Evolutionary conservation across 1,284 basidiomycete genomes (phyloP).

Genomic region (Ceratobasidium sp.): DNA sequence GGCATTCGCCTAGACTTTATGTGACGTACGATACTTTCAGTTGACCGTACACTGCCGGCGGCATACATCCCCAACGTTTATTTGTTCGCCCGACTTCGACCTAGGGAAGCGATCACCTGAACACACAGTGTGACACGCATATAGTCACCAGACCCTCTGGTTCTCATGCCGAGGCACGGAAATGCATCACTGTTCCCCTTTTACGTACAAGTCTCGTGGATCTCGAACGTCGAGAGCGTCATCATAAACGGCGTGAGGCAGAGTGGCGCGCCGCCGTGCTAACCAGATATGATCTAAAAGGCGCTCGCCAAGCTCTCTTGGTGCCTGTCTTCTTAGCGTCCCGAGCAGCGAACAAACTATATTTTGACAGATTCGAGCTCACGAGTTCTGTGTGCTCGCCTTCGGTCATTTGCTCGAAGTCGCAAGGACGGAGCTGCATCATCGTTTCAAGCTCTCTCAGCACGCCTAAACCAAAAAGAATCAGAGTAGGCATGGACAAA

Average conservation of each 20-base stretch:
- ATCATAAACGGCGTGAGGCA: not conserved
- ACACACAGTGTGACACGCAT: constrained; percentile 10
- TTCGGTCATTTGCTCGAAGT: not conserved
- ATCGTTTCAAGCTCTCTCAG: not conserved
- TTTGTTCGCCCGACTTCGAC: not conserved
- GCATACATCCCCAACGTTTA: not conserved
- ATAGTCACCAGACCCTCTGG: constrained; percentile 8
- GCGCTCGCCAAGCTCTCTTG: not conserved
- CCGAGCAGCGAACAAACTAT: constrained; percentile 3
- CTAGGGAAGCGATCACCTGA: not conserved
- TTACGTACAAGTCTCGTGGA: not conserved
- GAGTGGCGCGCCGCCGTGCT: no score
- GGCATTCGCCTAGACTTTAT: not conserved
- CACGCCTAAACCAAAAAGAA: not conserved
- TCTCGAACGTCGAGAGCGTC: not conserved
- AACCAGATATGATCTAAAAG: no score
- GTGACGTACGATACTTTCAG: not conserved
- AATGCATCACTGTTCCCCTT: not conserved
- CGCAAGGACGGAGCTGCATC: constrained; percentile 4
- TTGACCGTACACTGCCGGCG: not conserved
- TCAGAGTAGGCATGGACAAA: not conserved
- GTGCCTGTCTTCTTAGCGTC: not conserved
- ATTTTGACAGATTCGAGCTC: constrained; percentile 5
- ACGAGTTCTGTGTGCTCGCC: not conserved
- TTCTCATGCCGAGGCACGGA: not conserved